A percentile compares a stretch with the other conserved stretches of the same genome.
phyloP scores from a whole-genome alignment of 1,139 yeast species.

The Casaregolazyma lundiana region DNA sequence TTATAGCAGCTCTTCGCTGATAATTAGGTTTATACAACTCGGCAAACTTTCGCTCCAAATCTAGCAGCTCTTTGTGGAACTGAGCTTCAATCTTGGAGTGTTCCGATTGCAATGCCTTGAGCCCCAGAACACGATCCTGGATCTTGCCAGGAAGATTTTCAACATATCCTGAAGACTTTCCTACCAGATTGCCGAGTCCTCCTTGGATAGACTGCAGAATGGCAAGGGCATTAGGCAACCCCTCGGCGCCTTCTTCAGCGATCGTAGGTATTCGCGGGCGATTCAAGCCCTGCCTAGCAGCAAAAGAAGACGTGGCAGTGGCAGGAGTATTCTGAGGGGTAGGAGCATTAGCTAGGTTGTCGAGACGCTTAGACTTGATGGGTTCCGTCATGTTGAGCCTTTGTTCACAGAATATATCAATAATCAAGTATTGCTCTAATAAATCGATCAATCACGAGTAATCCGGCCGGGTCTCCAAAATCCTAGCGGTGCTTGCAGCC shows the following conservation, averaged over 20 bases:
- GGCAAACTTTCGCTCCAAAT: slow-evolving; percentile 77
- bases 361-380: slow-evolving; percentile 54
- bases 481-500: not conserved
- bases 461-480: not conserved
- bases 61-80: slow-evolving; percentile 84
- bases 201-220: slow-evolving; percentile 86
- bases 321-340: slow-evolving; percentile 99
- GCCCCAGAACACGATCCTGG: slow-evolving; percentile 72
- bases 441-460: no score
- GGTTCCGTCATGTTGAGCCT: slow-evolving; percentile 54
- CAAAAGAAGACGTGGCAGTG: slow-evolving; percentile 71
- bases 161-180: slow-evolving; percentile 82
- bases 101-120: slow-evolving; percentile 78
- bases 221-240: slow-evolving; percentile 68
- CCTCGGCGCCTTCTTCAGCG: slow-evolving; percentile 52
- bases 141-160: slow-evolving; percentile 71
- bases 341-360: slow-evolving; percentile 88
- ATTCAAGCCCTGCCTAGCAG: slow-evolving; percentile 50
- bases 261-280: slow-evolving; percentile 72
- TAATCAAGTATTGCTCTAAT: not conserved
- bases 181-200: slow-evolving; percentile 77
- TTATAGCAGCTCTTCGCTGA: slow-evolving; percentile 65
- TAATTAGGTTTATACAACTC: slow-evolving; percentile 73
- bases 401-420: not conserved
- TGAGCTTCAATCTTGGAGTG: slow-evolving; percentile 84